Percentiles rank a stretch among this genome's conserved stretches.
phyloP scores from a whole-genome alignment of 768 basidiomycete species.

The Tylopilus felleus region DNA sequence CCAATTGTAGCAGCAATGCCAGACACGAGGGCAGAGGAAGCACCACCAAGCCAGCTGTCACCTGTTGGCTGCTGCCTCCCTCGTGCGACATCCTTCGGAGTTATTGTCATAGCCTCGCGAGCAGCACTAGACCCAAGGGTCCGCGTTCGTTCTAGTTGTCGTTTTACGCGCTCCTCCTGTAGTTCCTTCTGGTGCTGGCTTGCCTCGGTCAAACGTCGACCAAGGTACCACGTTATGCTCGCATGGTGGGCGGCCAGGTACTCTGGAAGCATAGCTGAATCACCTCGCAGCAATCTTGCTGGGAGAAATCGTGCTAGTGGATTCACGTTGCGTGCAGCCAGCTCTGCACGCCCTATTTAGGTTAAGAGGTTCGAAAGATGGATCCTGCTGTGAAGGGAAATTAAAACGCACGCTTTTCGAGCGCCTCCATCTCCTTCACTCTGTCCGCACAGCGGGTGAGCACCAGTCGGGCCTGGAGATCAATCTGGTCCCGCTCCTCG shows the following conservation, averaged over 20 bases:
- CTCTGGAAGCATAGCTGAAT: slow-evolving; percentile 51
- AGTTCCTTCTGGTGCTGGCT: slow-evolving; percentile 80
- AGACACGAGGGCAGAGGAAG: slow-evolving; percentile 50
- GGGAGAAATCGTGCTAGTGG: slow-evolving; percentile 71
- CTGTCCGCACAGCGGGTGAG: slow-evolving; percentile 82
- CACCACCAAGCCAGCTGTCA: slow-evolving; percentile 61
- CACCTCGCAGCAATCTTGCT: slow-evolving; percentile 59
- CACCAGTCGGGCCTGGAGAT: slow-evolving; percentile 85
- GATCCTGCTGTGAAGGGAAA: slow-evolving; percentile 13
- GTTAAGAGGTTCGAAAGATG: slow-evolving; percentile 15
- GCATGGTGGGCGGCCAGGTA: slow-evolving; percentile 86
- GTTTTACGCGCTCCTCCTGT: slow-evolving; percentile 90
- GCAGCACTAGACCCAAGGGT: slow-evolving; percentile 81
- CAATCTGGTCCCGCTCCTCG: slow-evolving; percentile 93
- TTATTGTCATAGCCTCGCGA: slow-evolving; percentile 53
- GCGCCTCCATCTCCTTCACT: slow-evolving; percentile 81
- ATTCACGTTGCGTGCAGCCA: slow-evolving; percentile 61
- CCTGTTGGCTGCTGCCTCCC: slow-evolving; percentile 19
- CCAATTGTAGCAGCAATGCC: slow-evolving; percentile 62
- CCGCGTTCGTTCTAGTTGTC: slow-evolving; percentile 79
- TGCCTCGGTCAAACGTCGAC: slow-evolving; percentile 71
- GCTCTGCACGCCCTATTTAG: slow-evolving; percentile 58
- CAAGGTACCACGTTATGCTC: slow-evolving; percentile 90
- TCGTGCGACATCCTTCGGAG: slow-evolving; percentile 28
- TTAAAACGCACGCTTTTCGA: slow-evolving; percentile 76